phyloP scores from a whole-genome alignment of 768 basidiomycete genomes.

The Phylloporus scabripes region DNA sequence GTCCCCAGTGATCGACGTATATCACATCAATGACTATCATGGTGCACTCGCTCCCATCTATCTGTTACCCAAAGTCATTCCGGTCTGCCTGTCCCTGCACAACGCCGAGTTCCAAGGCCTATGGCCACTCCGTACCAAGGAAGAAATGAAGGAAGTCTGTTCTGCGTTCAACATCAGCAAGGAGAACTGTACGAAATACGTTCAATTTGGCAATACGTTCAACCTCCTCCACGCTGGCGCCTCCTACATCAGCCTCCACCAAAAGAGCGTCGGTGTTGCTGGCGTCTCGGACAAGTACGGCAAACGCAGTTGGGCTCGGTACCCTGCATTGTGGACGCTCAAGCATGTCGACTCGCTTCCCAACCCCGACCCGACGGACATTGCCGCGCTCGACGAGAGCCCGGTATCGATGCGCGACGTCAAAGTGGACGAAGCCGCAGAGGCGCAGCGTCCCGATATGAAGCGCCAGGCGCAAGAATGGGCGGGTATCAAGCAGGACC shows the following conservation, averaged over 20 bases:
- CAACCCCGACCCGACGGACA: conserved; percentile 93
- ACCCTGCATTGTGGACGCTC: conserved; percentile 93
- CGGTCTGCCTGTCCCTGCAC: conserved; percentile 87
- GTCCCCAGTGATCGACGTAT: conserved; percentile 83
- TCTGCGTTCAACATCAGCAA: conserved; percentile 97
- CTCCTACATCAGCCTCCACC: conserved; percentile 87
- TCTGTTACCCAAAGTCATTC: conserved; percentile 85
- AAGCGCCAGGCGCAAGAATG: conserved; percentile 94
- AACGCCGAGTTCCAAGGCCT: conserved; percentile 98
- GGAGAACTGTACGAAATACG: conserved; percentile 93
- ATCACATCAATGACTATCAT: conserved; percentile 95
- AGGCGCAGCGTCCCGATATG: conserved; percentile 84
- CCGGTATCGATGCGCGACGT: conserved; percentile 68
- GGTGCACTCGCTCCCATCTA: conserved; percentile 90
- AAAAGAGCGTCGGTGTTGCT: conserved; percentile 90
- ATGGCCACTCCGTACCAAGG: conserved; percentile 94
- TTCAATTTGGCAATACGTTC: conserved; percentile 97
- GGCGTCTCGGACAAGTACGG: conserved; percentile 98
- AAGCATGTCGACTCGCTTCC: conserved; percentile 94
- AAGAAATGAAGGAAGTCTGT: conserved; percentile 98
- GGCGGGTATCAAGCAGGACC: conserved; percentile 90
- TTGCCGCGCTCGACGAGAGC: conserved; percentile 82
- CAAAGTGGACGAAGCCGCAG: conserved; percentile 71
- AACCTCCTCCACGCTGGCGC: conserved; percentile 92
- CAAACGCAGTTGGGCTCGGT: conserved; percentile 94